Evolutionary conservation across 2,329 filamentous ascomycete genomes (phyloP).

Genomic region (Gaeumannomyces sp.): DNA sequence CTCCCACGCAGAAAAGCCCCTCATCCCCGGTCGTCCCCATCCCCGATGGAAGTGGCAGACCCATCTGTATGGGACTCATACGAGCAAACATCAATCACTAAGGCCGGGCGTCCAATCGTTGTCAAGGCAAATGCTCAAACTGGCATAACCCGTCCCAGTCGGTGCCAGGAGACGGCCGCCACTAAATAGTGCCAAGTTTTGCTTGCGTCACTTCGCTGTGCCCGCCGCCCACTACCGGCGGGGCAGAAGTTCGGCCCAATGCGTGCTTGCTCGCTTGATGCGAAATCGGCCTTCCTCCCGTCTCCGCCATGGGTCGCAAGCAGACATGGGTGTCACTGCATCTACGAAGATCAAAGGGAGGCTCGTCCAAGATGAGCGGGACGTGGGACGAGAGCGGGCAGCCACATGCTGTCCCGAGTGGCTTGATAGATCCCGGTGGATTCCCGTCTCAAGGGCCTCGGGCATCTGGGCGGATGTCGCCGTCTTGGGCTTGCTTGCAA

Average conservation of each 20-base stretch:
- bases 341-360: background rate
- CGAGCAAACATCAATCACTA: background rate
- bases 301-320: background rate
- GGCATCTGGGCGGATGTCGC: too few species aligned
- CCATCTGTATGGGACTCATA: background rate
- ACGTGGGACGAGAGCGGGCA: background rate
- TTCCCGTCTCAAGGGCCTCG: background rate
- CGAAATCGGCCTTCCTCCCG: background rate
- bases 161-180: background rate
- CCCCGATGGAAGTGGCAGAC: background rate
- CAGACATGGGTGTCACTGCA: background rate
- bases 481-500: too few species aligned
- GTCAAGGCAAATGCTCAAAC: background rate
- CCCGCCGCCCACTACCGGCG: background rate
- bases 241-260: background rate
- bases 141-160: background rate
- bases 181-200: background rate
- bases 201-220: background rate
- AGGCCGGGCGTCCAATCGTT: background rate
- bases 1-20: too few species aligned
- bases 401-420: background rate
- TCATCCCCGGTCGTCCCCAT: background rate
- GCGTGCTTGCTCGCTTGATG: background rate
- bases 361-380: background rate
- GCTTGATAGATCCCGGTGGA: background rate